Evolutionary conservation across 768 basidiomycete species (phyloP), one percentile per base, ranked within the genome.

Genomic region (Mycena venus): DNA sequence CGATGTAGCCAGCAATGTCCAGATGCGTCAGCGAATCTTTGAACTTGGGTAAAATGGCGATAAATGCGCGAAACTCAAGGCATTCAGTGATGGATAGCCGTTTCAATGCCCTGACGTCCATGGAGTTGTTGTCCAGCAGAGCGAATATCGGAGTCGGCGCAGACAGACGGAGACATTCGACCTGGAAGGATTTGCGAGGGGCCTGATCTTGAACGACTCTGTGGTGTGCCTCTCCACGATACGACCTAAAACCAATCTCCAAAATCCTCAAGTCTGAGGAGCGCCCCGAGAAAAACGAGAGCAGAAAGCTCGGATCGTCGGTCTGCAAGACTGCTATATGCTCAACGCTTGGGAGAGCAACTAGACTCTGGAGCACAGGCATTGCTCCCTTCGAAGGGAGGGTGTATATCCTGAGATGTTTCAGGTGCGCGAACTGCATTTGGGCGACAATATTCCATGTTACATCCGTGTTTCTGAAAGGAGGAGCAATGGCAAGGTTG

Each of bases 271-370:
- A 60, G 21, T 29, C 47, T 11, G 71, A 56, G 2, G 62, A 59
- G n/a, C 63, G 71, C 4, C 17, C n/a, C 31, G 10, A 21, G 40
- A 72, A 66, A 53, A 72, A 49, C 19, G 56, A 60, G 64, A 58
- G 32, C 27, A 58, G 40, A 3, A 58, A 23, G 1, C 2, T 59
- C 27, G 51, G 23, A 44, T 72, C 40, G n/a, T 49, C 17, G 2
- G 63, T 59, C 12, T 32, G 55, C 63, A 44, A 2, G 8, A 72
- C 56, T 14, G n/a, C 25, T 12, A 72, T 51, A 32, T 72, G 63
- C 6, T 12, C 12, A 23, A 72, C 10, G 21, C 21, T 44, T 7
- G 62, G 63, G n/a, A 59, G 63, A 19, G 63, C 71, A 14, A 72
- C 29, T 4, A 72, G 53, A 15, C 11, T 38, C 23, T 60, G 63